Evolutionary conservation across 2,329 filamentous ascomycete genomes (phyloP), one percentile per base, ranked within the genome.

Genomic region (Fusarium sp.): DNA sequence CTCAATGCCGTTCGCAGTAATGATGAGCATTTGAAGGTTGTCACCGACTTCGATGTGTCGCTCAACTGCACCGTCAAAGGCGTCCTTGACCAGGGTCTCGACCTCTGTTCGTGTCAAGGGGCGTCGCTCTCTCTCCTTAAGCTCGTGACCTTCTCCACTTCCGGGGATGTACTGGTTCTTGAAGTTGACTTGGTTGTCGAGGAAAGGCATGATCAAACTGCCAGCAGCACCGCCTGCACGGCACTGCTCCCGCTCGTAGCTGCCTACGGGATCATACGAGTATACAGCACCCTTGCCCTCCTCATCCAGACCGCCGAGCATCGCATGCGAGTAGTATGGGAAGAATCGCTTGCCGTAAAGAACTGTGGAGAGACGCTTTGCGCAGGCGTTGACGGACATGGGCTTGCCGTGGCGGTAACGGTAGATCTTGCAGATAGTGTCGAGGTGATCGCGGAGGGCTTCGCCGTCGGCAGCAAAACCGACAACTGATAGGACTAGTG

Each of bases 151-250:
- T 64, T 88, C 87, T 59, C 93, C 94, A 74, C 92, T 95, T 46
- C 91, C 92, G 12, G 95, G 94, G 57, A 96, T 86, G 79, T 97
- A 97, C 84, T 97, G 95, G 80, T 99, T 99, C 88, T 97, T 99
- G 86, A 95, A 95, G 84, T 98, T 98, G 84, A 99, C 96, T 83
- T 99, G 97, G 81, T 99, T 99, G 81, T 99, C 96, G 77, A 99
- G 83, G 86, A 99, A 99, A 2, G 96, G 96, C 92, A 97, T 99
- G 82, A 99, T 99, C 80, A 99, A 83, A 76, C 92, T 96, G 55
- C 93, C 91, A 20, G 94, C 94, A 15, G 96, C 94, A 75, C 96
- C 96, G 41, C 93, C 96, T 36, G 96, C 94, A 71, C 95, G 90
- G 83, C 94, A 97, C 83, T 97, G 93, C 83, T 99, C 96, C 71